These are phyloP conservation scores for Vigna hirtella DNA, from an alignment of 306 rosid species.

Conservation along the genomic window DNA sequence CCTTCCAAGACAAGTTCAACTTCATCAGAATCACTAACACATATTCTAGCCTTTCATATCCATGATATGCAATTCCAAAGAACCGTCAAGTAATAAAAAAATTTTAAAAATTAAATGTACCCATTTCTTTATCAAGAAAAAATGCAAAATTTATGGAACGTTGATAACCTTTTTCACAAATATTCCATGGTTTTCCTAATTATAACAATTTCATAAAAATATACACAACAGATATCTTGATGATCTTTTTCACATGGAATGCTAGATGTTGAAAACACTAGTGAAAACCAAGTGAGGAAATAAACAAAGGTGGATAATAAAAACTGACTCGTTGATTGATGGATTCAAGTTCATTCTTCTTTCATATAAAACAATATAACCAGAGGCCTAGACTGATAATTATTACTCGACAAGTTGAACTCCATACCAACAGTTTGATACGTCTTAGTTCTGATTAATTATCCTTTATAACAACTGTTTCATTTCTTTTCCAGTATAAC, in stretches of 20 bases:
- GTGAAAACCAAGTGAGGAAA: background rate
- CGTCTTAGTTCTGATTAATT: background rate
- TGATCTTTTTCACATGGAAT: background rate
- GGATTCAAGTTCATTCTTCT: slow-evolving; percentile 20
- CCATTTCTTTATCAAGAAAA: slow-evolving; percentile 17
- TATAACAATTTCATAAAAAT: slow-evolving; percentile 20
- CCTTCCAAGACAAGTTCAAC: slow-evolving; percentile 59
- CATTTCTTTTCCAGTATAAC: slow-evolving; percentile 4
- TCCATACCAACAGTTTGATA: slow-evolving; percentile 15
- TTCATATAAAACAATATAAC: slow-evolving; percentile 15
- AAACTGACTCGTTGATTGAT: background rate
- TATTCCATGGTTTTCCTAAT: slow-evolving; percentile 24
- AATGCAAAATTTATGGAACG: background rate
- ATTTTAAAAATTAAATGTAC: slow-evolving; percentile 11
- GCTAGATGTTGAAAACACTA: slow-evolving; percentile 14
- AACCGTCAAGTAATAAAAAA: slow-evolving; percentile 20
- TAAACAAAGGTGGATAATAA: background rate
- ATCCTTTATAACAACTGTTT: slow-evolving; percentile 1
- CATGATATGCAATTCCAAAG: slow-evolving; percentile 34
- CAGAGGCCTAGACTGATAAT: background rate
- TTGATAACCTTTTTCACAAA: slow-evolving; percentile 8
- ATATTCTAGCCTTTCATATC: slow-evolving; percentile 18
- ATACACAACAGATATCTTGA: slow-evolving; percentile 5
- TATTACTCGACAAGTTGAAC: slow-evolving; percentile 1
- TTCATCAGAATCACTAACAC: slow-evolving; percentile 39